Conservation (phyloP, 352 stramenopile genomes). For the Globisporangium sylvaticum region DNA sequence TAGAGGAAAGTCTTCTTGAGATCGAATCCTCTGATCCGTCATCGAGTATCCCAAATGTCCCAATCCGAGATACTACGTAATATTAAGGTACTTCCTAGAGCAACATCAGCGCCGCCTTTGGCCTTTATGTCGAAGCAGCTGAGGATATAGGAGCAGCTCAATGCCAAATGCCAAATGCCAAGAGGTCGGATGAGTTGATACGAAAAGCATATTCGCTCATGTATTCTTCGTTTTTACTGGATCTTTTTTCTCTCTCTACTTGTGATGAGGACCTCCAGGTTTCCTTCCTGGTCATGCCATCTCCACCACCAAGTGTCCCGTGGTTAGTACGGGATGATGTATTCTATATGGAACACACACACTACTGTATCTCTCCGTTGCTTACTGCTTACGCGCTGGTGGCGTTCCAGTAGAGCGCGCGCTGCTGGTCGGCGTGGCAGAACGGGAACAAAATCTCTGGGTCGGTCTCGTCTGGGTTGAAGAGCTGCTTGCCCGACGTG, state of each 20-base stretch:
- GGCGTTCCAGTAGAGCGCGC: slow-evolving; percentile 19
- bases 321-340: background rate
- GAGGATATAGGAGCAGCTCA: background rate
- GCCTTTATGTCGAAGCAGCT: too few relatives aligned
- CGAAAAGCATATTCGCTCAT: background rate
- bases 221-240: background rate
- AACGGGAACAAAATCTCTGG: slow-evolving; percentile 15
- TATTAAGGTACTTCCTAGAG: too few relatives aligned
- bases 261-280: background rate
- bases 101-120: too few relatives aligned
- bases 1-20: too few relatives aligned
- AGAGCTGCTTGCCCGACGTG: slow-evolving; percentile 19
- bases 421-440: slow-evolving; percentile 15
- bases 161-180: too few relatives aligned
- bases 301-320: background rate
- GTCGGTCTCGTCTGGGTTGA: slow-evolving; percentile 15
- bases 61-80: too few relatives aligned
- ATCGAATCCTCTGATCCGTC: too few relatives aligned
- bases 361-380: background rate
- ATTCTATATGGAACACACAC: background rate
- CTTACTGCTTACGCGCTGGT: background rate
- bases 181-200: background rate
- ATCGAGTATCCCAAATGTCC: too few relatives aligned
- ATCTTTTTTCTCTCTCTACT: background rate
- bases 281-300: background rate